Base-by-base conservation (phyloP, 1,284 basidiomycete genomes). In the Thecaphora frezii region DNA sequence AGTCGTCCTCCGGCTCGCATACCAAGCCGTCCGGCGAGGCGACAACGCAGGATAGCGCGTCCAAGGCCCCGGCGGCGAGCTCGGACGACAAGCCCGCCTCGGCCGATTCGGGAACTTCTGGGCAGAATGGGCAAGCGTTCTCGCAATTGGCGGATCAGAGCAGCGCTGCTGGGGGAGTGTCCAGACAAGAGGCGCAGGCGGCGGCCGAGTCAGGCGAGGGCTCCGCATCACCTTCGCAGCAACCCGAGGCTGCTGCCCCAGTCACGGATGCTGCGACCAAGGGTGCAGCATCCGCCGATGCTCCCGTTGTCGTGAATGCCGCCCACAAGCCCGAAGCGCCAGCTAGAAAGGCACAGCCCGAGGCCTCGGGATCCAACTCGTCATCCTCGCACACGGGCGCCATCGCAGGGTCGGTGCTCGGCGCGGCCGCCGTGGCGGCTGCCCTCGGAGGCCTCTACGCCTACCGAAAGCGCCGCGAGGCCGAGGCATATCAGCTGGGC, bases 401-500 rank as follows among this genome's bases (percentile, higher is more conserved):
- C 0, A 72, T 74, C 36, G 71, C 68, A 22, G 74, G 73, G 24
- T 64, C 69, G 18, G 67, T 76, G 4, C 54, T 76, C 19, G 74
- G 74, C 19, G 74, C 71, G 8, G 68, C 69, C 5, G 74, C 74
- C 18, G 47, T 74, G n/a, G 73, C 68, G 12, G 74, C 71, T 5
- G 63, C 65, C 25, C 39, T 71, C 41, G 74, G 73, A 19, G 71
- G 73, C 9, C 54, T 76, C 48, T 77, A 77, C 48, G 74, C 74
- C 30, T 73, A 69, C 52, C 58, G 61, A 18, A 74, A 76, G 46
- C 66, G 74, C 38, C 53, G 60, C 24, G 58, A 74, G 41, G 66
- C 70, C 5, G 54, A 51, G 18, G 59, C 58, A 2, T 53, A 64
- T 51, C 54, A 62, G 36, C 37, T 49, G 21, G 53, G 46, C 23